Evolutionary conservation across 1,284 basidiomycete genomes (phyloP).

Genomic region (Kalmanozyma brasiliensis): DNA sequence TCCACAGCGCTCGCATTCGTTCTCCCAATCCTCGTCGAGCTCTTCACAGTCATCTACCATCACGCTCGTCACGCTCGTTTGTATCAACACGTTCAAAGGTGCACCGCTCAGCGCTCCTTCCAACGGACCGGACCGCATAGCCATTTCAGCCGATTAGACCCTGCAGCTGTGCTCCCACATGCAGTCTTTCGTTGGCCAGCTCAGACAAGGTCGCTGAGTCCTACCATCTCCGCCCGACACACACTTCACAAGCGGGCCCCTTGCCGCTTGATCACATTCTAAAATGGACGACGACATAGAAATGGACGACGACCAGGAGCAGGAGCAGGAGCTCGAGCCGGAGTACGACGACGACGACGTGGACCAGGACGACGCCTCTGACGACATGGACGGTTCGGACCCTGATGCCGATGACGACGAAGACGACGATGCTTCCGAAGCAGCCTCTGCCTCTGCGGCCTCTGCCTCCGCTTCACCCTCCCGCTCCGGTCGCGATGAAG

Average conservation of each 20-base stretch:
- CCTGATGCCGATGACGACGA: conserved; percentile 25
- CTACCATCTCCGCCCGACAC: neutral
- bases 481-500: conserved; percentile 16
- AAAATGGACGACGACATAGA: conserved; percentile 52
- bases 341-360: conserved; percentile 30
- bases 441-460: conserved; percentile 12
- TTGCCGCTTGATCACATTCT: neutral
- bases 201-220: neutral
- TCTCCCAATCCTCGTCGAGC: too few relatives aligned
- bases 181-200: too few relatives aligned
- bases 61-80: too few relatives aligned
- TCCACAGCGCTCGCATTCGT: neutral
- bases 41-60: neutral
- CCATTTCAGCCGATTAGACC: too few relatives aligned
- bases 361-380: conserved; percentile 21
- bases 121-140: too few relatives aligned
- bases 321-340: conserved; percentile 24
- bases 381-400: conserved; percentile 23
- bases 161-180: too few relatives aligned
- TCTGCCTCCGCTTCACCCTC: conserved; percentile 18
- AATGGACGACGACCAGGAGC: conserved; percentile 47
- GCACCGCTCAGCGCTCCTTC: too few relatives aligned
- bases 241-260: neutral
- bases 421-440: conserved; percentile 24
- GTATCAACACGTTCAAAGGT: too few relatives aligned